Evolutionary conservation across 2,329 filamentous ascomycete genomes (phyloP).

Genomic region (Salinomyces thailandicus): DNA sequence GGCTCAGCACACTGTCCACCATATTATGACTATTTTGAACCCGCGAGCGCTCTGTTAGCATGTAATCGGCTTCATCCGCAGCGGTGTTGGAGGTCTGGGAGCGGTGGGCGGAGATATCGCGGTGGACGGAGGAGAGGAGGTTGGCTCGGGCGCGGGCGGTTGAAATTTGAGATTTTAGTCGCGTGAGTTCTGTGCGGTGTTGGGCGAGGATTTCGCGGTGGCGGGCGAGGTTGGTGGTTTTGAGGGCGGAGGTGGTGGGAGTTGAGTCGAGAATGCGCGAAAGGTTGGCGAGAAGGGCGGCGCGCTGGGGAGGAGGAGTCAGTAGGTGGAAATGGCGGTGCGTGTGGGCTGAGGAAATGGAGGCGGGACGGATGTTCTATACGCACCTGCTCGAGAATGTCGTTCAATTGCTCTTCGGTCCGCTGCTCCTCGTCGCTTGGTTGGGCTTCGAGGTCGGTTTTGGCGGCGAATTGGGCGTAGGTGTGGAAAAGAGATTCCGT

Average conservation of each 20-base stretch:
- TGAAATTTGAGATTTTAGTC: constrained; percentile 61
- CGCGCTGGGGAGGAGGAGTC: too few relatives aligned
- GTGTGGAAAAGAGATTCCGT: constrained; percentile 73
- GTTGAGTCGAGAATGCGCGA: constrained; percentile 87
- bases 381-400: constrained; percentile 76
- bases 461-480: constrained; percentile 83
- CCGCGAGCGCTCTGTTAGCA: constrained; percentile 77
- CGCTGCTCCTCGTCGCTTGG: constrained; percentile 74
- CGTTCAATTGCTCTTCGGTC: constrained; percentile 71
- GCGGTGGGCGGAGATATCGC: constrained; percentile 84
- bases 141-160: constrained; percentile 80
- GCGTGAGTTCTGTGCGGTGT: constrained; percentile 71
- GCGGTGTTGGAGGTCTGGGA: constrained; percentile 54
- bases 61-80: constrained; percentile 85
- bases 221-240: constrained; percentile 88
- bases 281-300: constrained; percentile 70
- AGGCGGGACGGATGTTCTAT: too few relatives aligned
- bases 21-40: constrained; percentile 85
- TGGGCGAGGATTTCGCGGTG: constrained; percentile 83
- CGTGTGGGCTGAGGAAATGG: too few relatives aligned
- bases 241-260: constrained; percentile 82
- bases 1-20: constrained; percentile 80
- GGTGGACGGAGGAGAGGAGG: constrained; percentile 78
- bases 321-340: too few relatives aligned
- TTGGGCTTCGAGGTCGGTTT: constrained; percentile 67